Conservation (phyloP, 805 yeast species). For the Yueomyces sinensis region DNA sequence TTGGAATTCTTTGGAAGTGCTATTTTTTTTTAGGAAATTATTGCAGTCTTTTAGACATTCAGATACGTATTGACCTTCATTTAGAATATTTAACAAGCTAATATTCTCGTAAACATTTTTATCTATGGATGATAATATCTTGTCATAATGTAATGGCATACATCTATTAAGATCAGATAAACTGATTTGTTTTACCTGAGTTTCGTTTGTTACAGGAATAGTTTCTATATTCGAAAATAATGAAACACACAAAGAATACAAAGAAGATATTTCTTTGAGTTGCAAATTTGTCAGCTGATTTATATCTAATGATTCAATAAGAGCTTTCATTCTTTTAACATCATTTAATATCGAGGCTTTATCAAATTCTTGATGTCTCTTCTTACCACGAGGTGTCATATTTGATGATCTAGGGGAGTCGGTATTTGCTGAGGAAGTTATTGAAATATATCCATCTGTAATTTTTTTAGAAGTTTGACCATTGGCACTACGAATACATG, state of each 20-base stretch:
- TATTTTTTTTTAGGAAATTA: not conserved
- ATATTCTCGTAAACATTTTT: constrained; percentile 6
- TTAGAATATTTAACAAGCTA: constrained; percentile 1
- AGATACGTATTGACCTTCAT: not conserved
- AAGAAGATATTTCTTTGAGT: constrained; percentile 7
- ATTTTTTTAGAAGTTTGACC: not conserved
- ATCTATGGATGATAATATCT: constrained; percentile 7
- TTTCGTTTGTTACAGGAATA: not conserved
- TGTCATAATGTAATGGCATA: constrained; percentile 15
- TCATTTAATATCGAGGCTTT: constrained; percentile 12
- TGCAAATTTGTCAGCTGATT: constrained; percentile 8
- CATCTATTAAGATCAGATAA: constrained; percentile 11
- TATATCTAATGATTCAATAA: constrained; percentile 7
- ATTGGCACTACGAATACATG: constrained; percentile 8
- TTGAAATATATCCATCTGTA: not conserved
- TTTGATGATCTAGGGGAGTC: constrained; percentile 21
- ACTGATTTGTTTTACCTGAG: constrained; percentile 4
- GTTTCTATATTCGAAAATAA: constrained; percentile 11
- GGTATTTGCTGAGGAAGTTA: not conserved
- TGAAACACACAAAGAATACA: constrained; percentile 12
- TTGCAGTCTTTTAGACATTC: not conserved
- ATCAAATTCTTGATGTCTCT: constrained; percentile 15
- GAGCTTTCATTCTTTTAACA: constrained; percentile 6
- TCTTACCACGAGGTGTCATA: constrained; percentile 19
- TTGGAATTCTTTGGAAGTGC: not conserved